These are phyloP conservation scores for Furcasterigmium sp. DNA, from an alignment of 2,329 filamentous ascomycete genomes.

Conservation along the genomic window DNA sequence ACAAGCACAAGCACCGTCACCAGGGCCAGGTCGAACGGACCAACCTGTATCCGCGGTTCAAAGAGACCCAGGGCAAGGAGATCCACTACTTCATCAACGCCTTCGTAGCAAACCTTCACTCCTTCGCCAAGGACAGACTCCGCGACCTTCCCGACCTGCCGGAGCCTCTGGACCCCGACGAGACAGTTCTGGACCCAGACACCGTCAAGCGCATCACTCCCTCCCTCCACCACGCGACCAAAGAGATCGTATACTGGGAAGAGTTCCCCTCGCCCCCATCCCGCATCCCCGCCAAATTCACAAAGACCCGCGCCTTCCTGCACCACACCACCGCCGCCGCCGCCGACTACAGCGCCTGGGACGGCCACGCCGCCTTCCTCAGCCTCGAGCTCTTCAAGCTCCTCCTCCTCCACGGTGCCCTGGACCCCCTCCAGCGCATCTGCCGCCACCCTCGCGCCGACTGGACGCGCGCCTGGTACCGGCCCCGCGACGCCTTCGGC, in stretches of 20 bases:
- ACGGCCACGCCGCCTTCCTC: slow-evolving; percentile 6
- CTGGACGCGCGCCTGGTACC: not conserved
- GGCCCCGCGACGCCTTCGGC: not conserved
- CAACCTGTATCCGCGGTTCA: slow-evolving; percentile 7
- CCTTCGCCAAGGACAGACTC: not conserved
- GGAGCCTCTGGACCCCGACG: not conserved
- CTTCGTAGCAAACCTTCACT: slow-evolving; percentile 2
- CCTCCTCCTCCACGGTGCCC: slow-evolving; percentile 17
- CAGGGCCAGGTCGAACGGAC: slow-evolving; percentile 1
- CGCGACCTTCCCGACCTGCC: not conserved
- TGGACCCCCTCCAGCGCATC: slow-evolving; percentile 14
- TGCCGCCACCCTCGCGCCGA: slow-evolving; percentile 8
- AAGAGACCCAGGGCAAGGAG: slow-evolving; percentile 7
- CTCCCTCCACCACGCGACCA: not conserved
- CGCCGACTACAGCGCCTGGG: not conserved
- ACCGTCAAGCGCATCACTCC: not conserved
- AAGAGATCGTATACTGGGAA: not conserved
- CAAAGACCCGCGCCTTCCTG: not conserved
- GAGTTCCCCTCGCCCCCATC: not conserved
- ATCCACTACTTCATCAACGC: slow-evolving; percentile 10
- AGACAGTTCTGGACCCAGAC: not conserved
- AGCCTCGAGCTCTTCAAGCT: slow-evolving; percentile 17
- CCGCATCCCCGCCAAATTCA: not conserved
- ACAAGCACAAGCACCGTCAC: not conserved
- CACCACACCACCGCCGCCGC: not conserved